These are phyloP conservation scores for Seiridium unicorne DNA, from an alignment of 2,329 filamentous ascomycete genomes.

Conservation along the genomic window DNA sequence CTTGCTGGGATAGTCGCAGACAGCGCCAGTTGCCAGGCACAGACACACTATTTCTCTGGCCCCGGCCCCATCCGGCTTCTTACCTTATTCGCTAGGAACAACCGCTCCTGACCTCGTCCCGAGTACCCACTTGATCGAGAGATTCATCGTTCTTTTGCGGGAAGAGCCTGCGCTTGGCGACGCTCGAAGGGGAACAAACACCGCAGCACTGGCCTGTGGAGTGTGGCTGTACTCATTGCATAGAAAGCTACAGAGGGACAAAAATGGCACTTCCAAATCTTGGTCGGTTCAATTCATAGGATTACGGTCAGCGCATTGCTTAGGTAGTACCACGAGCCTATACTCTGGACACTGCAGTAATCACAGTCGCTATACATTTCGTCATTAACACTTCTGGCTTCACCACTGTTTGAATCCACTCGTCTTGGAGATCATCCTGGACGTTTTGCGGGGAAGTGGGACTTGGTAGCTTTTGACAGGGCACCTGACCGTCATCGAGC, in stretches of 20 bases:
- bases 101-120: constrained; percentile 10
- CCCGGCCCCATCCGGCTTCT: constrained; percentile 2
- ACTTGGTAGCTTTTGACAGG: neutral
- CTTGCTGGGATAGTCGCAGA: too few species aligned
- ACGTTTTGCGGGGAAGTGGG: constrained; percentile 4
- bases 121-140: neutral
- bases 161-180: neutral
- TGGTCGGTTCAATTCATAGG: too few species aligned
- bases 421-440: neutral
- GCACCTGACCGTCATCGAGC: neutral
- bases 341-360: too few species aligned
- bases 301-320: too few species aligned
- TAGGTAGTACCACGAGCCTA: too few species aligned
- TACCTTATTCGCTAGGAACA: constrained; percentile 14
- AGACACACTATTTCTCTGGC: neutral
- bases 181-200: too few species aligned
- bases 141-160: too few species aligned
- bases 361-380: neutral
- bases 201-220: too few species aligned
- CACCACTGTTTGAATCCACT: neutral
- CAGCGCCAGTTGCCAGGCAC: neutral
- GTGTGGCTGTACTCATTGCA: too few species aligned
- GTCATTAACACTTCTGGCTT: neutral
- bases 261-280: too few species aligned
- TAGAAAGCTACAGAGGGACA: too few species aligned